Base-by-base conservation (phyloP, 345 rosid genomes). In the Syzygium jambos region DNA sequence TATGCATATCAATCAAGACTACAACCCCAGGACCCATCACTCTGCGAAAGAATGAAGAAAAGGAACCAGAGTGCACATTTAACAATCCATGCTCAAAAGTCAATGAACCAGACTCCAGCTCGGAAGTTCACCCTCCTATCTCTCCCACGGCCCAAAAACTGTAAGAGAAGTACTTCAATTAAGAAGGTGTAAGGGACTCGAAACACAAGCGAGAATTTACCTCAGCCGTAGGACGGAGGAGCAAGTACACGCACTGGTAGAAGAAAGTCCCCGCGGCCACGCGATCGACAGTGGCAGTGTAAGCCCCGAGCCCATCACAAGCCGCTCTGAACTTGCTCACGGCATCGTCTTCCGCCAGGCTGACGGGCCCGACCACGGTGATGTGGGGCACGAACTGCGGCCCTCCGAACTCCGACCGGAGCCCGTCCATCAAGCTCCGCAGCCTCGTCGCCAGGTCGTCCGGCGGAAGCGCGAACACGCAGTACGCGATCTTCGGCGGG, bases 301-400 rank as follows among this genome's bases (percentile, higher is more conserved):
- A 97, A 84, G 93, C 87, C 84, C 84, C 91, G 15, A 94, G 88
- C 19, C 95, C 95, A 27, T 93, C 91, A 86, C 98, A 96, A 12
- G 97, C 95, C 4, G 95, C 87, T 87, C 89, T 88, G 86, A 96
- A 94, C 95, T 90, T 92, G 85, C 89, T 88, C 89, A 92, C 52
- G 0, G 99, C 99, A 56, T 93, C 97, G 1, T 93, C 94, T 86
- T 90, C 92, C 61, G 93, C 88, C 87, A 96, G 91, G 29, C 88
- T 87, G 12, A 91, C 87, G 3, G 95, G 93, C 41, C 92, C 97
- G 38, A 90, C 98, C 16, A 96, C 98, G n/a, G 99, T 97, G 51
- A 95, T 88, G 87, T 97, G 99, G n/a, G 99, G 98, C 88, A 92
- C 93, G 89, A 96, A 97, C 91, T 87, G 90, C 1, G 98, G 98